These are phyloP conservation scores for Spathaspora arborariae DNA, from an alignment of 805 yeast genomes.

Conservation along the genomic window DNA sequence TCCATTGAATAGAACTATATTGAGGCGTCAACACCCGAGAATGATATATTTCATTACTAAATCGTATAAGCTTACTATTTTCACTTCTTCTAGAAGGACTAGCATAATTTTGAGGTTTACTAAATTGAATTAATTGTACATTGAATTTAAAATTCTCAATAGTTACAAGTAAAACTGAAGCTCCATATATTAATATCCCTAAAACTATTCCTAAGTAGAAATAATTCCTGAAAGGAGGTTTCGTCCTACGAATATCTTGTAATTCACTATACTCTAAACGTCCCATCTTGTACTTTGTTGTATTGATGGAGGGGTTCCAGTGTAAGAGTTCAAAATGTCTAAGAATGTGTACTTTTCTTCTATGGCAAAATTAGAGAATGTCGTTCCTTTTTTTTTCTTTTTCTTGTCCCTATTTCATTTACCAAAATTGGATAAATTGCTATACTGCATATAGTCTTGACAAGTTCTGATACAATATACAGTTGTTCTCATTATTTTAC, in stretches of 20 bases:
- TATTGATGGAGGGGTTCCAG: background rate
- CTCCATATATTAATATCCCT: constrained; percentile 34
- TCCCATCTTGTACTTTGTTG: background rate
- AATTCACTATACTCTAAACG: background rate
- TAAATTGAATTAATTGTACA: background rate
- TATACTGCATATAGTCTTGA: too few species aligned
- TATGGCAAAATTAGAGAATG: too few species aligned
- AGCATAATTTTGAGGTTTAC: constrained; percentile 5
- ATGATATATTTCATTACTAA: constrained; percentile 40
- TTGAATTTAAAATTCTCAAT: constrained; percentile 14
- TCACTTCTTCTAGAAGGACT: constrained; percentile 8
- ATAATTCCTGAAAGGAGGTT: background rate
- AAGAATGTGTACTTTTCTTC: too few species aligned
- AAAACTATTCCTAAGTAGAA: constrained; percentile 15
- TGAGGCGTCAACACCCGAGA: constrained; percentile 52
- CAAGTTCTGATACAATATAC: too few species aligned
- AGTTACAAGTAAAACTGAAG: constrained; percentile 25
- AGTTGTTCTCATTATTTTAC: too few species aligned
- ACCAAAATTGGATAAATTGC: too few species aligned
- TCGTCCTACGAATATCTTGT: background rate
- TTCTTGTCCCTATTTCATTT: too few species aligned
- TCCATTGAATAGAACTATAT: constrained; percentile 65
- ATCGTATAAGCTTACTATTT: constrained; percentile 19
- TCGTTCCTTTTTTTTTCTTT: too few species aligned
- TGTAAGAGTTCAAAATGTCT: too few species aligned